Conservation (phyloP, 768 basidiomycete species). For the Tulasnella sp. region DNA sequence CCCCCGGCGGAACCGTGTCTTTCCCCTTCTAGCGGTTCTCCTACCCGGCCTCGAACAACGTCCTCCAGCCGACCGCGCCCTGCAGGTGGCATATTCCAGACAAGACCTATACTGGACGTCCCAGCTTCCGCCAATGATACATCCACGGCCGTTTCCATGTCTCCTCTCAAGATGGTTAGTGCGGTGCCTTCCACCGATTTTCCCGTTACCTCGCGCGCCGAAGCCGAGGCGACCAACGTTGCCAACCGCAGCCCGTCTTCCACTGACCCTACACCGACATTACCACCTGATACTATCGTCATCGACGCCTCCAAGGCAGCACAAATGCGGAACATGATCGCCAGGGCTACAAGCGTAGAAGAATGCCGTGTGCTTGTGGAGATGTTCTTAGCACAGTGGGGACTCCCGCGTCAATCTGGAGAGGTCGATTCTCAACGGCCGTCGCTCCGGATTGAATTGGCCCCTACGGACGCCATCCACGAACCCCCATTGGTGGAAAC, state of each 20-base stretch:
- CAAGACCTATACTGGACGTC: no score
- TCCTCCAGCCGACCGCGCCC: no score
- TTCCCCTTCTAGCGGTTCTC: no score
- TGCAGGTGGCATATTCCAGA: no score
- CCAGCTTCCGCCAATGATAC: no score
- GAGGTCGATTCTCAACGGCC: background rate
- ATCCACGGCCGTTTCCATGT: no score
- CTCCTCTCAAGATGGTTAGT: no score
- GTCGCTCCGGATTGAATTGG: background rate
- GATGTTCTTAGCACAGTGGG: constrained; percentile 60
- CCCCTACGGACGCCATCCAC: background rate
- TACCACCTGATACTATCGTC: background rate
- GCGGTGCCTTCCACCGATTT: no score
- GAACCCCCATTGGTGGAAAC: constrained; percentile 16
- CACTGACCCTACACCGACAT: background rate
- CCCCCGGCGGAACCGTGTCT: no score
- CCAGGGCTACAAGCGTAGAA: constrained; percentile 56
- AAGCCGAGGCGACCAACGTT: background rate
- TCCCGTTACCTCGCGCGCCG: no score
- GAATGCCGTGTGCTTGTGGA: constrained; percentile 80
- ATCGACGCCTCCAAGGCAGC: constrained; percentile 33
- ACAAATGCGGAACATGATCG: constrained; percentile 56
- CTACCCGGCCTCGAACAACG: no score
- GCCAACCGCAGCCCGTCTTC: background rate
- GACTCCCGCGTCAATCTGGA: constrained; percentile 30